Evolutionary conservation across 768 basidiomycete genomes (phyloP).

Genomic region (Suillus variegatus): DNA sequence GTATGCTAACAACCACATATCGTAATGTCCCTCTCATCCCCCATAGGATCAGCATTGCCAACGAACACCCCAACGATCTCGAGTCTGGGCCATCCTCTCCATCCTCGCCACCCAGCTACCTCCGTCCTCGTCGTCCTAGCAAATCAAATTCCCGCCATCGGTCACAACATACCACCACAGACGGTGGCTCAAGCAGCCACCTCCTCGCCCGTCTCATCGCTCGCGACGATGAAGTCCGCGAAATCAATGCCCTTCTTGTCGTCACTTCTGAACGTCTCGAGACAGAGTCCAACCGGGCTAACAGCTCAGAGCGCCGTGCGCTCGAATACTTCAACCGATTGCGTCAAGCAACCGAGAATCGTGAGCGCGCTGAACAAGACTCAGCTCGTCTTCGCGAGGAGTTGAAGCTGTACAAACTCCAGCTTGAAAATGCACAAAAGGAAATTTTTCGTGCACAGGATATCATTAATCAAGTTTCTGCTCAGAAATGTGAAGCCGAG

Average conservation of each 20-base stretch:
- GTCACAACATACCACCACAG: constrained; percentile 23
- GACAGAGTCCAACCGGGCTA: constrained; percentile 42
- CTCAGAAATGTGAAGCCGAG: constrained; percentile 46
- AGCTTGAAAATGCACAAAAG: constrained; percentile 45
- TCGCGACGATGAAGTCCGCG: constrained; percentile 32
- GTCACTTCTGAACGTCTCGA: constrained; percentile 37
- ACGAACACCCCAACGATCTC: constrained; percentile 31
- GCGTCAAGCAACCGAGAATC: constrained; percentile 40
- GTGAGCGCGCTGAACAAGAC: constrained; percentile 41
- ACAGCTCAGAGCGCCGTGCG: constrained; percentile 47
- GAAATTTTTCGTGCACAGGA: constrained; percentile 46
- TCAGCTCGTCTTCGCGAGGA: constrained; percentile 40
- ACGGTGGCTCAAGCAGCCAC: constrained; percentile 31
- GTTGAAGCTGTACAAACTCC: constrained; percentile 45
- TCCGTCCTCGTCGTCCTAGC: constrained; percentile 21
- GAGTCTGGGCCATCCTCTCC: constrained; percentile 31
- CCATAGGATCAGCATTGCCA: constrained; percentile 25
- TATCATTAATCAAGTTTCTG: constrained; percentile 43
- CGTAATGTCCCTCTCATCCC: constrained; percentile 1
- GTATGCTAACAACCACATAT: constrained; percentile 11
- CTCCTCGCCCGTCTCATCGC: constrained; percentile 32
- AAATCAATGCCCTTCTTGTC: constrained; percentile 28
- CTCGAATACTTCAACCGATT: constrained; percentile 46
- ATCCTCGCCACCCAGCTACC: constrained; percentile 21
- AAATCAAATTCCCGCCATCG: constrained; percentile 29